Evolutionary conservation across 139 green algal genomes (phyloP), one percentile per base, ranked within the genome.

Genomic region (Tetraselmis chui): DNA sequence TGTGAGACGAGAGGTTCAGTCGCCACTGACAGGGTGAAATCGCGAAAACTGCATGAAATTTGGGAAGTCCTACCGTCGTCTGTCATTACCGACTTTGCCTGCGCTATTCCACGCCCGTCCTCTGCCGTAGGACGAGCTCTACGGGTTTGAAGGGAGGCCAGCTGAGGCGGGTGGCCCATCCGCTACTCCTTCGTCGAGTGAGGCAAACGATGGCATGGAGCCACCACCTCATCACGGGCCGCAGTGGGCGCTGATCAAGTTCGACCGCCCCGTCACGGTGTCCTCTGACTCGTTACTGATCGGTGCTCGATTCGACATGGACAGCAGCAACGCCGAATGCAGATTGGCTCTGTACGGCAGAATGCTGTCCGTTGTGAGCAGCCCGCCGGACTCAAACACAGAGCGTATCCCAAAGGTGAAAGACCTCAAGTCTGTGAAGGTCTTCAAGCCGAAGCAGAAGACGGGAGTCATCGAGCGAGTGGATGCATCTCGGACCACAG

Each of bases 271-370:
- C n/a, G 84, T 99, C 23, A 97, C 92, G 0, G 91, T 89, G 80
- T 45, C 85, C 84, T 75, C 11, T 29, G 92, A 94, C 29, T 82
- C 93, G 0, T 78, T 97, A 2, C 83, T 98, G 1, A 97, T 99
- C 59, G 96, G 89, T 0, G 93, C 96, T 1, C 89, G 90, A 29
- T 89, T 99, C 67, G 96, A 99, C 76, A 86, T 85, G 0, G 92
- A 96, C 82, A 83, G 90, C 0, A 81, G 93, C n/a, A 84, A 85
- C 0, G 83, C 91, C 30, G 86, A 89, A 0, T 99, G 96, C 85
- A 87, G 96, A 29, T 84, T 99, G 2, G 95, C 94, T 0, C 97
- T 98, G 80, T 93, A 96, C 83, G 96, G 96, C 0, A 87, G 91
- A 0, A 32, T 97, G 25, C 81, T 88, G 29, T 76, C 32, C 0